Evolutionary conservation across 108 stramenopile genomes (phyloP), one percentile per base, ranked within the genome.

Genomic region (Asterionellopsis glacialis): DNA sequence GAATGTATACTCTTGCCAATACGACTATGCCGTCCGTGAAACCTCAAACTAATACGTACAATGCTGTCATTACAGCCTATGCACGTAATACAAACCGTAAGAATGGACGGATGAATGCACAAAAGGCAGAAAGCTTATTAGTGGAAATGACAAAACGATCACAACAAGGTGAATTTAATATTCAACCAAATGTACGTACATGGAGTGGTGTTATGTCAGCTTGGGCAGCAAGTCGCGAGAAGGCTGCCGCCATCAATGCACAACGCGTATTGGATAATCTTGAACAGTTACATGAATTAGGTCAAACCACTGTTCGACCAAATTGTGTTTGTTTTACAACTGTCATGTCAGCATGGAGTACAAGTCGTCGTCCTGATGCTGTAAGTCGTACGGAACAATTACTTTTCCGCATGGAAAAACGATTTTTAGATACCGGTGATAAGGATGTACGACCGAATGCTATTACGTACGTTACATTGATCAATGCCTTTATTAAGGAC

Each of bases 141-240:
- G 26, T 45, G 0, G 69, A 63, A 47, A 76, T 85, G 77, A 39
- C 49, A 13, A 63, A 55, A 53, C 50, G 70, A 24, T 41, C 62
- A 1, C 23, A 63, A 45, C 47, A 59, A 28, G 70, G 70, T 2
- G 81, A 83, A 59, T 60, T 60, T 0, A 57, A 49, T 21, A 45
- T 73, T 3, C 55, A 58, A 42, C 71, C 75, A 9, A 67, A 71
- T 62, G 74, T 68, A 7, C 48, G 60, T 24, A 73, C 71, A 1
- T 87, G 77, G 60, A 80, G 80, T 24, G 82, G 70, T 41, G 80
- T 87, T 11, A 55, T 87, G 49, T 57, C 68, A 43, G 81, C 77
- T 5, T 87, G 80, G 77, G 82, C 84, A 1, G 53, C 63, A 19
- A 75, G 79, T 56, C 75, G 76, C 28, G 68, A 59, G 16, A 56